Conservation (phyloP, 2,329 filamentous ascomycete species). For the Neopestalotiopsis sp. region DNA sequence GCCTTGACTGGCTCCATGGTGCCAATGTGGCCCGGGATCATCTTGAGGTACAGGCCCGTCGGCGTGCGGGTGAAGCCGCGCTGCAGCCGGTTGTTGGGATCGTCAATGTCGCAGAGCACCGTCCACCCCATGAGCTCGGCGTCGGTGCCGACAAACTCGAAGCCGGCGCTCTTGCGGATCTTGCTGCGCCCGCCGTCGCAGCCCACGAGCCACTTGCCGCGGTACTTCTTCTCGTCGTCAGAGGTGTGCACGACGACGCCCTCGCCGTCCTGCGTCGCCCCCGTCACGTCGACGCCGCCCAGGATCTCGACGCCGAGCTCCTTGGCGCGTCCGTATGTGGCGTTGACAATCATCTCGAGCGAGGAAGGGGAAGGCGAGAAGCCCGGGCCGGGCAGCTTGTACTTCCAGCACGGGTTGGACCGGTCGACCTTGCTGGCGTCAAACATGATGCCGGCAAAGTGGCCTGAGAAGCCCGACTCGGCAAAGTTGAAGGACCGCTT, state of each 20-base stretch:
- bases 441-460: conserved; percentile 37
- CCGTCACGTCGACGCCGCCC: conserved; percentile 30
- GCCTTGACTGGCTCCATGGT: conserved; percentile 26
- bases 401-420: conserved; percentile 29
- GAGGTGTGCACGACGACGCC: conserved; percentile 27
- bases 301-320: conserved; percentile 34
- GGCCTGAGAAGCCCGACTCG: conserved; percentile 36
- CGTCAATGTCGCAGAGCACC: conserved; percentile 38
- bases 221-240: conserved; percentile 11
- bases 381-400: conserved; percentile 36
- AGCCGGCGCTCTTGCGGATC: conserved; percentile 38
- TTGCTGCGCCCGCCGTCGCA: conserved; percentile 47
- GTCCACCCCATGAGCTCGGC: conserved; percentile 42
- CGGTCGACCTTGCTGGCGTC: conserved; percentile 34
- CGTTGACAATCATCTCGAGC: conserved; percentile 30
- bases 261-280: conserved; percentile 25
- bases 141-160: conserved; percentile 42
- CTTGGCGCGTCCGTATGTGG: conserved; percentile 28
- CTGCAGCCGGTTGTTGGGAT: conserved; percentile 30
- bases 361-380: conserved; percentile 26
- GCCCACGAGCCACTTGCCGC: conserved; percentile 43
- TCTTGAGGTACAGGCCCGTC: conserved; percentile 34
- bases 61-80: conserved; percentile 31
- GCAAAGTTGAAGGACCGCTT: conserved; percentile 20
- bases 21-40: conserved; percentile 15